Evolutionary conservation across 2,329 filamentous ascomycete species (phyloP).

Genomic region (Cephalotrichum gorgonifer): DNA sequence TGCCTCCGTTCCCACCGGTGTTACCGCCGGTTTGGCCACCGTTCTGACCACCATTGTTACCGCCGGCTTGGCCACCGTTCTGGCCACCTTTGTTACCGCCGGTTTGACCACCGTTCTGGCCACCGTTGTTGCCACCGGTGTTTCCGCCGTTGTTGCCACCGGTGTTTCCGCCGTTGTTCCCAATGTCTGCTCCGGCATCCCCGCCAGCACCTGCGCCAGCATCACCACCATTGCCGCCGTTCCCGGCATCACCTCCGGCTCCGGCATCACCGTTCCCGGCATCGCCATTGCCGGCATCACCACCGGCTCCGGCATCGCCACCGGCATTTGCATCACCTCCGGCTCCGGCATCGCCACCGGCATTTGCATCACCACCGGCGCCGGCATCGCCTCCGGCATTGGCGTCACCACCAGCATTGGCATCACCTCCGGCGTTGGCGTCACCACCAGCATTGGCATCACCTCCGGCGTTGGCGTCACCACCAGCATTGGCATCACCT

Average conservation of each 20-base stretch:
- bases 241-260: background rate
- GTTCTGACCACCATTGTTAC: slow-evolving; percentile 11
- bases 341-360: too few species aligned
- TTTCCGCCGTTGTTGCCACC: slow-evolving; percentile 5
- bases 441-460: too few species aligned
- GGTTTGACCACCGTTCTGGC: slow-evolving; percentile 8
- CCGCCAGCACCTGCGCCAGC: too few species aligned
- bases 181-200: too few species aligned
- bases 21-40: slow-evolving; percentile 8
- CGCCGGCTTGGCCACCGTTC: slow-evolving; percentile 8
- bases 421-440: too few species aligned
- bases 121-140: slow-evolving; percentile 9
- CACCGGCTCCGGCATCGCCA: background rate
- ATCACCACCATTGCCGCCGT: background rate
- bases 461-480: too few species aligned
- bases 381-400: too few species aligned
- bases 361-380: too few species aligned
- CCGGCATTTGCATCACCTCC: too few species aligned
- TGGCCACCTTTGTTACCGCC: slow-evolving; percentile 8
- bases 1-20: slow-evolving; percentile 9
- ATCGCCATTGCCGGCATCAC: background rate
- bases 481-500: too few species aligned
- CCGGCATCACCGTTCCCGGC: background rate
- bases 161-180: background rate
- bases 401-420: too few species aligned